A percentile compares a stretch with the other conserved stretches of the same genome.
These are phyloP conservation scores for Wallacemonas sp. DNA, from an alignment of 208 protist genomes.

Conservation along the genomic window DNA sequence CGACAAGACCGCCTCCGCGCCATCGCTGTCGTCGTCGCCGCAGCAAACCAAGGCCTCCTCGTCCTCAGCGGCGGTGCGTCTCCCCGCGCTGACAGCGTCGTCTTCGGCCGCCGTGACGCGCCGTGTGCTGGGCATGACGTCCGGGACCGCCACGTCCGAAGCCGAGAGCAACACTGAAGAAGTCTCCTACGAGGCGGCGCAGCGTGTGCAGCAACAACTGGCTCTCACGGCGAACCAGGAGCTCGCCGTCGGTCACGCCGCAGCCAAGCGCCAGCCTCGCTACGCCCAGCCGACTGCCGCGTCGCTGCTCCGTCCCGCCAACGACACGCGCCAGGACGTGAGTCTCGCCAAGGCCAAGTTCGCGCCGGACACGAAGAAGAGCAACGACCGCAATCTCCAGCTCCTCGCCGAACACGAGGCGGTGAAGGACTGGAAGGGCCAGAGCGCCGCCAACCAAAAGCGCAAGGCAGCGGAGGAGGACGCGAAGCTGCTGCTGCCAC, in stretches of 20 bases:
- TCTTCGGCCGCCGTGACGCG: neutral
- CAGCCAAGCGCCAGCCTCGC: slow-evolving; percentile 29
- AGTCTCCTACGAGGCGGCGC: neutral
- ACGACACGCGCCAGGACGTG: slow-evolving; percentile 33
- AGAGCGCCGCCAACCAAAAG: neutral
- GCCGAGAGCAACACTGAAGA: neutral
- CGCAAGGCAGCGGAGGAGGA: slow-evolving; percentile 11
- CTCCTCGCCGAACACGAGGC: slow-evolving; percentile 61
- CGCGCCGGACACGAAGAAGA: slow-evolving; percentile 40
- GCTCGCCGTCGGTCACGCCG: slow-evolving; percentile 36
- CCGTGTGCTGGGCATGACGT: slow-evolving; percentile 4
- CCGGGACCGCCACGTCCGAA: slow-evolving; percentile 12
- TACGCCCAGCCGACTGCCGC: slow-evolving; percentile 68
- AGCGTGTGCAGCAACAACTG: slow-evolving; percentile 31
- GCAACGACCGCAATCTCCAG: slow-evolving; percentile 42
- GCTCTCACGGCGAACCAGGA: slow-evolving; percentile 63
- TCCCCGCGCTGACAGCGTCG: neutral
- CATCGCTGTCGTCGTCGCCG: no score
- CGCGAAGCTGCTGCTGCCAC: neutral
- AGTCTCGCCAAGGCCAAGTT: slow-evolving; percentile 46
- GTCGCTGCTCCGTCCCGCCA: slow-evolving; percentile 58
- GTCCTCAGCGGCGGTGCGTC: neutral
- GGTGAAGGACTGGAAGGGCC: slow-evolving; percentile 26
- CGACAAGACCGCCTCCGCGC: neutral
- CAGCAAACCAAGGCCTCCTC: neutral